These are phyloP conservation scores for Xylariaceae sp. DNA, from an alignment of 2,329 filamentous ascomycete species.

Conservation along the genomic window DNA sequence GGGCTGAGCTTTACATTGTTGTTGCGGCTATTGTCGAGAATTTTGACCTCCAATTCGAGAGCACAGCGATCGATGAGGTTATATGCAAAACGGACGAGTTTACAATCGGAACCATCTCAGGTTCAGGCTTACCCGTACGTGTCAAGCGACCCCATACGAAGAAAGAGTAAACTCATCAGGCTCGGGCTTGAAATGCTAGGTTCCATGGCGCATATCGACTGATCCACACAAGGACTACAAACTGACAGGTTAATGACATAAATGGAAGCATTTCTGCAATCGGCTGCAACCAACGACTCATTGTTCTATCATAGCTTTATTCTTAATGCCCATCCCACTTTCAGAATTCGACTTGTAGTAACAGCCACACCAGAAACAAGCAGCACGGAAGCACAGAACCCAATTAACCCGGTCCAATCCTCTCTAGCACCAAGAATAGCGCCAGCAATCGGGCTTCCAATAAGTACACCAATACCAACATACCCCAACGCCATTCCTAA, in stretches of 20 bases:
- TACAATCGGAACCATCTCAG: too few relatives aligned
- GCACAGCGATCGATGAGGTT: background rate
- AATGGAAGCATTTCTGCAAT: too few relatives aligned
- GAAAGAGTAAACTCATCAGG: too few relatives aligned
- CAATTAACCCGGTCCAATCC: slow-evolving; percentile 14
- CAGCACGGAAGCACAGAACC: slow-evolving; percentile 11
- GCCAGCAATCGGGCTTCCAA: slow-evolving; percentile 17
- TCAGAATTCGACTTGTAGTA: slow-evolving; percentile 6
- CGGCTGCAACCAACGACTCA: too few relatives aligned
- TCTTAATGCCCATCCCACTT: background rate
- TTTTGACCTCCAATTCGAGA: background rate
- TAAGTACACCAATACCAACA: slow-evolving; percentile 11
- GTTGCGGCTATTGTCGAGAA: background rate
- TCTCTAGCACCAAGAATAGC: slow-evolving; percentile 8
- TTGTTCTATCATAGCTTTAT: too few relatives aligned
- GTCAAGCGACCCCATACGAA: too few relatives aligned
- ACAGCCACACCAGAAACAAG: slow-evolving; percentile 4
- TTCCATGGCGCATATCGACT: too few relatives aligned
- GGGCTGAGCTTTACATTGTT: background rate
- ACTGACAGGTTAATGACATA: too few relatives aligned
- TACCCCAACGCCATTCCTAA: slow-evolving; percentile 15
- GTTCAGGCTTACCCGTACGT: too few relatives aligned
- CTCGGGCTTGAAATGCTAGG: too few relatives aligned
- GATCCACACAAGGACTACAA: too few relatives aligned
- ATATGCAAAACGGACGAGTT: background rate